A percentile compares a stretch with the other conserved stretches of the same genome.
Evolutionary conservation across 1,284 basidiomycete genomes (phyloP).

Genomic region (Sanghuangporus baumii): DNA sequence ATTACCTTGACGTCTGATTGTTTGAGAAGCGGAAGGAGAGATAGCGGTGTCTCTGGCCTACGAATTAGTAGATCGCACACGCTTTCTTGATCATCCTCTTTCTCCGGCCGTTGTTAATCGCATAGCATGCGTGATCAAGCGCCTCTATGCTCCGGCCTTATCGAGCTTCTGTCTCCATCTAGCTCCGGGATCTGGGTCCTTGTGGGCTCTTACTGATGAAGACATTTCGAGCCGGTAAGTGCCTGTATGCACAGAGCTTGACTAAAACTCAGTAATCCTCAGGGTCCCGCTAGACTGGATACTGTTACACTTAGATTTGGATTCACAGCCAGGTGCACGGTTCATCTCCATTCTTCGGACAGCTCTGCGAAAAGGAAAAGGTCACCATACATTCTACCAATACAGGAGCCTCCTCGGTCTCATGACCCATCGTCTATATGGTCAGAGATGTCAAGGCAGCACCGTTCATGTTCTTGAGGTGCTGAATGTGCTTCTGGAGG

Average conservation of each 20-base stretch:
- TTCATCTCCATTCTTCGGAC: background rate
- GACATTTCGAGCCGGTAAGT: slow-evolving; percentile 4
- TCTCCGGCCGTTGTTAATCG: slow-evolving; percentile 33
- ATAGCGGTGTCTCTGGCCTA: slow-evolving; percentile 35
- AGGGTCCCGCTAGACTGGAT: slow-evolving; percentile 42
- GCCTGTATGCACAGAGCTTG: background rate
- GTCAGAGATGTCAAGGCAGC: background rate
- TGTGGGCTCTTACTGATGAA: slow-evolving; percentile 32
- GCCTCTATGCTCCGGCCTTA: slow-evolving; percentile 39
- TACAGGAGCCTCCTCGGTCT: slow-evolving; percentile 7
- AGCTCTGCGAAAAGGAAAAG: background rate
- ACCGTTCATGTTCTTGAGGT: slow-evolving; percentile 9
- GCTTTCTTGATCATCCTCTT: slow-evolving; percentile 37
- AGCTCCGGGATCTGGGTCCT: slow-evolving; percentile 33
- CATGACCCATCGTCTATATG: background rate
- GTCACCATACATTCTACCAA: background rate
- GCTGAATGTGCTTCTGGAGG: slow-evolving; percentile 13
- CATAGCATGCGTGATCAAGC: slow-evolving; percentile 33
- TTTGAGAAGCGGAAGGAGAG: slow-evolving; percentile 31
- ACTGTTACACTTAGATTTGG: slow-evolving; percentile 33
- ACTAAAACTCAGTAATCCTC: background rate
- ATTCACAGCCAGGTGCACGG: background rate
- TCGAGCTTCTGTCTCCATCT: slow-evolving; percentile 38
- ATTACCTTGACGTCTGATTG: background rate
- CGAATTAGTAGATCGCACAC: slow-evolving; percentile 55